Evolutionary conservation across 2,329 filamentous ascomycete genomes (phyloP).

Genomic region (Xylariaceae sp.): DNA sequence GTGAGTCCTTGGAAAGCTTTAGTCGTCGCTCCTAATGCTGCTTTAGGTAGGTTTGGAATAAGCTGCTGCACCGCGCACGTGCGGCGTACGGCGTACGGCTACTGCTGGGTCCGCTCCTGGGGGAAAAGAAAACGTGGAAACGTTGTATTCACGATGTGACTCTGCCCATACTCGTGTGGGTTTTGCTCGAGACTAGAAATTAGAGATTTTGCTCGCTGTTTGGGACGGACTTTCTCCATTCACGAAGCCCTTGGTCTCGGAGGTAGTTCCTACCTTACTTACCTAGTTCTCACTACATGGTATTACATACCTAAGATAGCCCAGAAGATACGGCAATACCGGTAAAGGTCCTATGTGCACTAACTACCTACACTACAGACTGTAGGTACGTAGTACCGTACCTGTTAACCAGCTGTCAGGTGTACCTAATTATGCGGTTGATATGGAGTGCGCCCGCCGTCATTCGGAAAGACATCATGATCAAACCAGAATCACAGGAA

Average conservation of each 20-base stretch:
- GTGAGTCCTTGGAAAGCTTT: constrained; percentile 3
- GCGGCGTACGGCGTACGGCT: constrained; percentile 1
- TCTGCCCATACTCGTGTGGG: constrained; percentile 5
- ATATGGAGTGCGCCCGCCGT: too few species aligned
- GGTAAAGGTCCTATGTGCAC: too few species aligned
- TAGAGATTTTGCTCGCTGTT: background rate
- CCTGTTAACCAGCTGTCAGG: too few species aligned
- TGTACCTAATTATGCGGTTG: too few species aligned
- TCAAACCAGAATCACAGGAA: too few species aligned
- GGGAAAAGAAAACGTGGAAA: constrained; percentile 16
- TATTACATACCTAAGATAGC: background rate
- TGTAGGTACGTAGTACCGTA: too few species aligned
- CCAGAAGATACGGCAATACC: too few species aligned
- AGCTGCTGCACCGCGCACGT: constrained; percentile 13
- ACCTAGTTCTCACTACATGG: too few species aligned
- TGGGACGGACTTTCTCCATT: background rate
- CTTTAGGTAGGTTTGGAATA: constrained; percentile 1
- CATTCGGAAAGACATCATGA: too few species aligned
- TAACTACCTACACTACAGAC: too few species aligned
- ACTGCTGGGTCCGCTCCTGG: constrained; percentile 3
- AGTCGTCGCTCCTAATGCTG: constrained; percentile 6
- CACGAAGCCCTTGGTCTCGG: background rate
- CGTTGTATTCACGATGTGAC: constrained; percentile 16
- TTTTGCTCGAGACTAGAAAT: background rate
- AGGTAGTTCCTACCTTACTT: too few species aligned